These are phyloP conservation scores for Cutaneotrichosporon cavernicola DNA, from an alignment of 1,284 basidiomycete genomes.

Conservation along the genomic window DNA sequence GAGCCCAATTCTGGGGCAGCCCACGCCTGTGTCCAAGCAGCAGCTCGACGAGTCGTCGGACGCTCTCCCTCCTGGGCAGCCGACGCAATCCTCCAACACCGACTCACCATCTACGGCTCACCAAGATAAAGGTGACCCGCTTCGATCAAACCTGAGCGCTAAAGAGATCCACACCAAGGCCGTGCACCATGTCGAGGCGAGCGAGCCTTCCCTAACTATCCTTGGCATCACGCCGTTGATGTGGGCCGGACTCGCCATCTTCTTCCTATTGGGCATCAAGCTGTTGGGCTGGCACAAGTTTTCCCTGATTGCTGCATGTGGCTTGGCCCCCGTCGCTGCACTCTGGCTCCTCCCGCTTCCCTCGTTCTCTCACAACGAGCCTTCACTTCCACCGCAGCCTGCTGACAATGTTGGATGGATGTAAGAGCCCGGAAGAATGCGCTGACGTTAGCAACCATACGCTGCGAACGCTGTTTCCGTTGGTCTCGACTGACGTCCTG, in stretches of 20 bases:
- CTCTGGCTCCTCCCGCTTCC: conserved; percentile 15
- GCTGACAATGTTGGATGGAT: conserved; percentile 21
- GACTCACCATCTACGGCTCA: neutral
- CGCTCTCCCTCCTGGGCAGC: neutral
- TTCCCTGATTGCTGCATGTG: conserved; percentile 2
- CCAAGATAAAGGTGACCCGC: neutral
- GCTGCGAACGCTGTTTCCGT: conserved; percentile 48
- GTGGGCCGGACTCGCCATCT: neutral
- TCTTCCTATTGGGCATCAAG: conserved; percentile 8
- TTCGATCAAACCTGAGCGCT: neutral
- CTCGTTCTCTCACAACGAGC: neutral
- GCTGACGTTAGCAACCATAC: conserved; percentile 43
- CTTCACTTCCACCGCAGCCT: conserved; percentile 13
- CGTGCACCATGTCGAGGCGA: neutral
- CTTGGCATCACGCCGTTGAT: conserved; percentile 2
- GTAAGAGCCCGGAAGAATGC: conserved; percentile 9
- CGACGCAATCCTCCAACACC: neutral
- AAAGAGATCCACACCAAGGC: neutral
- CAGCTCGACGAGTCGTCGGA: neutral
- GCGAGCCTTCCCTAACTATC: neutral
- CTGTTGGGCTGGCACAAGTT: conserved; percentile 9
- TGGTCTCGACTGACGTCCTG: conserved; percentile 52
- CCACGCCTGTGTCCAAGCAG: neutral
- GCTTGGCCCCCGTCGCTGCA: conserved; percentile 5
- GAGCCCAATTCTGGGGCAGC: neutral